These are phyloP conservation scores for Tetracentron sinense DNA, from an alignment of 164 flowering plant species.

Conservation along the genomic window DNA sequence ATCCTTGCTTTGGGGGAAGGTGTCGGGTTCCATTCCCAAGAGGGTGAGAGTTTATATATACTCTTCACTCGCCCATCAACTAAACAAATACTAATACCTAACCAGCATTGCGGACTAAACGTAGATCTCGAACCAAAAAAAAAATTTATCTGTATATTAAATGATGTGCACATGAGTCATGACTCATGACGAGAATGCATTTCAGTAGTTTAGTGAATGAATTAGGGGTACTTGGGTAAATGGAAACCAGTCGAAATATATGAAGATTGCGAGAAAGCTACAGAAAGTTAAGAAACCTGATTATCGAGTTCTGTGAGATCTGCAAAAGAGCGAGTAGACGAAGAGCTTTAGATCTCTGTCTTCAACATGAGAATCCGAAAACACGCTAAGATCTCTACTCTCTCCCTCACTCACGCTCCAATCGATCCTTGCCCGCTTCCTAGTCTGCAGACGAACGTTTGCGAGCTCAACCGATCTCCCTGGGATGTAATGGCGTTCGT, in stretches of 20 bases:
- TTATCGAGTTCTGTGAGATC: slow-evolving; percentile 8
- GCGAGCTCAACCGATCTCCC: slow-evolving; percentile 54
- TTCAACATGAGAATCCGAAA: slow-evolving; percentile 24
- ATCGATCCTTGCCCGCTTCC: background rate
- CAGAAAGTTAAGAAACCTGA: slow-evolving; percentile 7
- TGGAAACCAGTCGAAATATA: background rate
- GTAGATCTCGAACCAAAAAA: no score
- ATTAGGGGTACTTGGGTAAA: background rate
- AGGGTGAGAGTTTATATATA: no score
- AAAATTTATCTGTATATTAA: no score
- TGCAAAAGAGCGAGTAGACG: background rate
- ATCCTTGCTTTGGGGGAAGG: no score
- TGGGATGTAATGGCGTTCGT: slow-evolving; percentile 53
- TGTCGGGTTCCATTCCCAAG: no score
- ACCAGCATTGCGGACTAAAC: no score
- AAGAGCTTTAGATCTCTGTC: slow-evolving; percentile 1
- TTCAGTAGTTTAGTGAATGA: background rate
- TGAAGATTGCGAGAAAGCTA: background rate
- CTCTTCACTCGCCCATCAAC: no score
- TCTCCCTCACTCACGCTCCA: background rate
- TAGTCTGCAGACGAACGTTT: slow-evolving; percentile 25
- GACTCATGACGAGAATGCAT: no score
- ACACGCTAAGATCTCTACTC: slow-evolving; percentile 3
- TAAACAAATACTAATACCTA: no score
- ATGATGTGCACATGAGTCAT: no score